Base-by-base conservation (phyloP, 257 asterid genomes). In the Solanum etuberosum region DNA sequence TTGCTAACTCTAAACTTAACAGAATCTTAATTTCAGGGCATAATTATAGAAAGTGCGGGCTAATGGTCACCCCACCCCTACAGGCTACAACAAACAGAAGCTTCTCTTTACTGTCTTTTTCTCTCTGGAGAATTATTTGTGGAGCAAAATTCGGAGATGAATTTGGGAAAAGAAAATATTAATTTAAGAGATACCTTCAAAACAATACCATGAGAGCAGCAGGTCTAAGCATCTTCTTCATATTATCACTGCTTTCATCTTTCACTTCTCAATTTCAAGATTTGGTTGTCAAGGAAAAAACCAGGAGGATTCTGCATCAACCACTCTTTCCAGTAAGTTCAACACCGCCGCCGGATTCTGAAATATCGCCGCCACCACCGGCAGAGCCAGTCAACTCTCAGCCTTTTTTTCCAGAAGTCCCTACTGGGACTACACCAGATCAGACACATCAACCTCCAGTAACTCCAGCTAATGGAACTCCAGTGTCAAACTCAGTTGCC, bases 401-500 rank as follows among this genome's bases (percentile, higher is more conserved):
- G 91, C 99, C 99, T 1, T 97, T 97, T 92, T 95, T 95, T 91
- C 97, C 95, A 13, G 95, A 95, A 82, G 95, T 95, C 20, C 99
- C 98, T 3, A 78, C 90, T 86, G 97, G 83, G 80, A 88, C 87
- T 10, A 85, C 93, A 9, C 89, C 88, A 68, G 95, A 89, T 89
- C 98, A 90, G 91, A 88, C 23, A 23, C 95, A 91, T 77, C 93
- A 86, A n/a, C 29, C 92, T 11, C 93, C 94, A 9, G 92, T 94
- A 54, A 42, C 90, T n/a, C 87, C 92, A 21, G 76, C 87, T 14
- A 86, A 86, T 88, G 89, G 85, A 87, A 76, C 92, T 1, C 87
- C 95, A 18, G 94, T 61, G 34, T 87, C 94, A 4, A 88, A 89
- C 38, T 91, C 96, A 7, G 89, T 87, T 61, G 89, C 93, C 21